Conservation (phyloP, 2,329 filamentous ascomycete species). For the Sphaerulina populicola region DNA sequence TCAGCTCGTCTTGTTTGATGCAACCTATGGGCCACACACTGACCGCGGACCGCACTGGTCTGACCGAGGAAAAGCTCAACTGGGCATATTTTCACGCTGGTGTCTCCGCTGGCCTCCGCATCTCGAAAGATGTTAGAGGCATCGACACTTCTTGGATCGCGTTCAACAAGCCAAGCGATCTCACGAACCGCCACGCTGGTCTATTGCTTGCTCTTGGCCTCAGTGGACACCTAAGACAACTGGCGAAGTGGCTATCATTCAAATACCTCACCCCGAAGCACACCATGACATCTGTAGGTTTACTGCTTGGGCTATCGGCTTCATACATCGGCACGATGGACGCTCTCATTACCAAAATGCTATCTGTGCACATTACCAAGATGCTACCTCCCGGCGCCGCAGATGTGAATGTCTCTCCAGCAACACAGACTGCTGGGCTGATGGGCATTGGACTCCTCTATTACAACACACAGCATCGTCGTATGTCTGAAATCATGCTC, state of each 20-base stretch:
- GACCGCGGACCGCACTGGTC: constrained; percentile 77
- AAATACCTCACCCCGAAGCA: constrained; percentile 99
- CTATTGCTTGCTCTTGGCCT: constrained; percentile 84
- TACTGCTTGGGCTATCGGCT: constrained; percentile 84
- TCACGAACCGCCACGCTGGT: constrained; percentile 93
- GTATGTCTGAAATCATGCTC: constrained; percentile 98
- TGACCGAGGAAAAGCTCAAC: constrained; percentile 92
- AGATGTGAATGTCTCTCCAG: constrained; percentile 82
- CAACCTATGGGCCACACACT: constrained; percentile 87
- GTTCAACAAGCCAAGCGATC: constrained; percentile 89
- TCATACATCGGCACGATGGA: constrained; percentile 98
- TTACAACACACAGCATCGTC: constrained; percentile 87
- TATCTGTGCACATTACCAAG: constrained; percentile 91
- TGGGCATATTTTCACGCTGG: constrained; percentile 99
- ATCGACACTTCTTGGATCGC: constrained; percentile 99
- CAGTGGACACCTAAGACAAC: constrained; percentile 85
- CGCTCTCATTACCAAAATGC: constrained; percentile 78
- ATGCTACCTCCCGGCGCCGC: constrained; percentile 89
- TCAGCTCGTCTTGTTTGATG: constrained; percentile 85
- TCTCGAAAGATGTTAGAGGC: constrained; percentile 79
- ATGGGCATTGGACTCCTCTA: constrained; percentile 96
- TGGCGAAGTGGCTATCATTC: constrained; percentile 98
- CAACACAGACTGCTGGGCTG: constrained; percentile 90
- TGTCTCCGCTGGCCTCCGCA: constrained; percentile 82
- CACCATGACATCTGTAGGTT: constrained; percentile 94